Base-by-base conservation (phyloP, 305 asterid species). In the Ajuga reptans region DNA sequence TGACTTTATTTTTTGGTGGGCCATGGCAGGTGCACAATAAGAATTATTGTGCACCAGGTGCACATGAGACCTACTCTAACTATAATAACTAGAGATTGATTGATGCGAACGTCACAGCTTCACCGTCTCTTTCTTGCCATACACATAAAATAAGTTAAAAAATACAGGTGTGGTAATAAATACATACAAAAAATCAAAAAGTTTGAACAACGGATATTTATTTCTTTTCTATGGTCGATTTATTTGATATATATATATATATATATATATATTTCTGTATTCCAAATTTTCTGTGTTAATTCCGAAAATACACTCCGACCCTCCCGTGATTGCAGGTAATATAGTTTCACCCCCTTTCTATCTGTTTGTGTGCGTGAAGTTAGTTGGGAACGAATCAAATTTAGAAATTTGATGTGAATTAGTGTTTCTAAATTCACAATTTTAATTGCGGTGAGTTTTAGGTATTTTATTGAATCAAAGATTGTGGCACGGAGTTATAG, bases 311-410 rank as follows among this genome's bases (percentile, higher is more conserved):
- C 74, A 27, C 74, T 39, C 41, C 27, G 43, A 51, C 64, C 74
- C 68, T 60, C 72, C 68, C 71, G 60, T 62, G 72, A 68, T 69
- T 59, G 74, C 79, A 78, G 82, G 82, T 74, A 33, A 77, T 60
- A 16, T 55, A 41, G 54, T 59, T 61, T 73, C 39, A 5, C 52
- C 74, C 10, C 56, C 21, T 62, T 72, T 27, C 63, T 36, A 4
- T 66, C 53, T 55, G n/a, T 57, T 5, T 43, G 65, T 21, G 69
- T 36, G 70, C 72, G 62, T 63, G 76, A 71, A 66, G 56, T 57
- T 45, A 18, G 60, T 68, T 67, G 68, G 47, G 63, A 61, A 57
- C 59, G 52, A 72, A 77, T 74, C 73, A 63, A 62, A 53, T 54
- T 45, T 34, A 60, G 69, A 16, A 77, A 73, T 74, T 68, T 61